Percentiles rank a stretch among this genome's conserved stretches.
These are phyloP conservation scores for Populus deltoides DNA, from an alignment of 345 rosid genomes.

Conservation along the genomic window DNA sequence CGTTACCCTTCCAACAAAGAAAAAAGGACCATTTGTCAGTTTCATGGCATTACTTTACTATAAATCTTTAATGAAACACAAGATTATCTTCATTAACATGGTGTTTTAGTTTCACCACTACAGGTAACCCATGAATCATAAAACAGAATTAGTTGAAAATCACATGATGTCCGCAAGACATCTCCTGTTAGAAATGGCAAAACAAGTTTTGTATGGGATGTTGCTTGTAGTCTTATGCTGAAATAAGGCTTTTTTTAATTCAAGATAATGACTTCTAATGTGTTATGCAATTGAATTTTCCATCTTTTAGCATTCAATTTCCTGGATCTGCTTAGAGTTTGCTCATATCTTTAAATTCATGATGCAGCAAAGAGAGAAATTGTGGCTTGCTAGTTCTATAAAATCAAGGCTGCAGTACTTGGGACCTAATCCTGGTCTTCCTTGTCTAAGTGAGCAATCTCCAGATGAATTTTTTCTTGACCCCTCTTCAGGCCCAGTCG, in stretches of 20 bases:
- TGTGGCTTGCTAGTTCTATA: constrained; percentile 70
- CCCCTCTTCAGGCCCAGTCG: constrained; percentile 64
- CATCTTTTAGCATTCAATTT: neutral
- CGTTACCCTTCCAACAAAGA: neutral
- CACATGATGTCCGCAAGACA: neutral
- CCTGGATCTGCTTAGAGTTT: constrained; percentile 10
- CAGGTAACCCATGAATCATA: neutral
- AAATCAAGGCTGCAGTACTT: constrained; percentile 63
- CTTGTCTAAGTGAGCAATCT: constrained; percentile 44
- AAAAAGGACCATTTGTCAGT: neutral
- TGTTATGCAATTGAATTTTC: neutral
- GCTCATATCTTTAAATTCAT: constrained; percentile 3
- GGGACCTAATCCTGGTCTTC: constrained; percentile 65
- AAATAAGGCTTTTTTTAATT: neutral
- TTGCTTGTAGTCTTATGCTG: neutral
- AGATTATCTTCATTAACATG: neutral
- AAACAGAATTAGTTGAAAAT: neutral
- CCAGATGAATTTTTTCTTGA: constrained; percentile 39
- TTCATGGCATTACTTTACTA: neutral
- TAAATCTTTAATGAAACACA: neutral
- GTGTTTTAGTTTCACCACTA: neutral
- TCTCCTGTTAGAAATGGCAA: neutral
- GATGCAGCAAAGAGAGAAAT: constrained; percentile 71
- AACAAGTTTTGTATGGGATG: neutral
- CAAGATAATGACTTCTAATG: neutral